A percentile compares a stretch with the other conserved stretches of the same genome.
phyloP scores from a whole-genome alignment of 2,329 filamentous ascomycete species.

The Penicillium sp. region DNA sequence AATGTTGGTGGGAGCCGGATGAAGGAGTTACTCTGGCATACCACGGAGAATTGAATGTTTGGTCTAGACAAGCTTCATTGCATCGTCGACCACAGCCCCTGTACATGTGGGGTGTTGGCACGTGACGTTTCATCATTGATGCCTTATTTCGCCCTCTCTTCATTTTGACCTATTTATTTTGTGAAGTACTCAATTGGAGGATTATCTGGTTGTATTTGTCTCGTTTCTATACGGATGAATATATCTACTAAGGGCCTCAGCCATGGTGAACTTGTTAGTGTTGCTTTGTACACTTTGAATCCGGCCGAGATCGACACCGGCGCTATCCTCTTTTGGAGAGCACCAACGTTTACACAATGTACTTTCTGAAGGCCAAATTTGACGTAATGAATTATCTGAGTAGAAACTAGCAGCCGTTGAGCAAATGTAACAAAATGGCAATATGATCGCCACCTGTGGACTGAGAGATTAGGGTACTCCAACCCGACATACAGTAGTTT shows the following conservation, averaged over 20 bases:
- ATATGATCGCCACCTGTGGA: no score
- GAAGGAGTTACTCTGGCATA: background rate
- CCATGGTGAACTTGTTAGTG: background rate
- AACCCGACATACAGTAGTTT: no score
- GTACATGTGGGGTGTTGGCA: conserved; percentile 16
- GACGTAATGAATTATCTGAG: no score
- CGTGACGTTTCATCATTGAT: conserved; percentile 16
- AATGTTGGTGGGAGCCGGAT: background rate
- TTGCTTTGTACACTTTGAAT: background rate
- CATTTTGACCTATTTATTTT: background rate
- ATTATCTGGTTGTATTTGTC: background rate
- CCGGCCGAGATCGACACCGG: background rate
- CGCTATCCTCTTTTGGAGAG: background rate
- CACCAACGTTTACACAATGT: background rate
- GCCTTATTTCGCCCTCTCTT: background rate
- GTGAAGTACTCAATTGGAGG: background rate
- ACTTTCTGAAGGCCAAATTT: background rate
- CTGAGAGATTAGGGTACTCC: no score
- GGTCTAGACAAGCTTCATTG: conserved; percentile 2
- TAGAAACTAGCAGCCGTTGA: no score
- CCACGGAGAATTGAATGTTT: conserved; percentile 2
- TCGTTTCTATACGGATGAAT: background rate
- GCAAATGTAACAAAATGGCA: no score
- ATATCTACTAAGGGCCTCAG: background rate
- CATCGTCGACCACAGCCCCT: conserved; percentile 9